Evolutionary conservation across 345 rosid genomes (phyloP).

Genomic region (Mercurialis annua): DNA sequence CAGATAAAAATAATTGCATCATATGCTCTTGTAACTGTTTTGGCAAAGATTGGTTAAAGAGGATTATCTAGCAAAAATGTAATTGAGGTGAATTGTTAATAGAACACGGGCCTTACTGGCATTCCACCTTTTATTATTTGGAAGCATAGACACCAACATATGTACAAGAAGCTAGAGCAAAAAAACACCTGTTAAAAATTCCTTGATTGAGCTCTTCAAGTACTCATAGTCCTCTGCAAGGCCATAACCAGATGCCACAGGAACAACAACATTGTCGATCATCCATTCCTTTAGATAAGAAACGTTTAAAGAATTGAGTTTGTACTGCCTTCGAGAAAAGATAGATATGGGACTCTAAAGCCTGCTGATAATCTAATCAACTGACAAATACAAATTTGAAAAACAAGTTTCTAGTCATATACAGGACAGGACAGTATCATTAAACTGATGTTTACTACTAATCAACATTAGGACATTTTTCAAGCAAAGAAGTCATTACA

Average conservation of each 20-base stretch:
- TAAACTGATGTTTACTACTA: neutral
- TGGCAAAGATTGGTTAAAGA: neutral
- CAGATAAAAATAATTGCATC: neutral
- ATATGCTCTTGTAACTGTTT: neutral
- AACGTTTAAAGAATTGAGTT: constrained; percentile 17
- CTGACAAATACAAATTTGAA: neutral
- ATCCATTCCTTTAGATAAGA: constrained; percentile 61
- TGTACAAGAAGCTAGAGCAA: neutral
- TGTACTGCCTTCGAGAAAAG: neutral
- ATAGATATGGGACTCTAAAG: neutral
- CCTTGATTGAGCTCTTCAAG: constrained; percentile 69
- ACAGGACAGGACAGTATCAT: neutral
- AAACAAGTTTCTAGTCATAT: neutral
- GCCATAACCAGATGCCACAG: constrained; percentile 67
- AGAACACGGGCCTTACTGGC: neutral
- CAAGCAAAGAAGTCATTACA: neutral
- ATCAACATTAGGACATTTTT: neutral
- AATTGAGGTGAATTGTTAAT: neutral
- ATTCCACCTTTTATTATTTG: constrained; percentile 1
- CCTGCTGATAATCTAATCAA: neutral
- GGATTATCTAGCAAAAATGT: neutral
- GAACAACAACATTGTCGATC: constrained; percentile 78
- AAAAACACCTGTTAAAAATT: constrained; percentile 65
- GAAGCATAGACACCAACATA: neutral
- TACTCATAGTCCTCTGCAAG: constrained; percentile 72